Percentiles rank a stretch among this genome's conserved stretches.
Evolutionary conservation across 305 asterid genomes (phyloP).

Genomic region (Withania somnifera): DNA sequence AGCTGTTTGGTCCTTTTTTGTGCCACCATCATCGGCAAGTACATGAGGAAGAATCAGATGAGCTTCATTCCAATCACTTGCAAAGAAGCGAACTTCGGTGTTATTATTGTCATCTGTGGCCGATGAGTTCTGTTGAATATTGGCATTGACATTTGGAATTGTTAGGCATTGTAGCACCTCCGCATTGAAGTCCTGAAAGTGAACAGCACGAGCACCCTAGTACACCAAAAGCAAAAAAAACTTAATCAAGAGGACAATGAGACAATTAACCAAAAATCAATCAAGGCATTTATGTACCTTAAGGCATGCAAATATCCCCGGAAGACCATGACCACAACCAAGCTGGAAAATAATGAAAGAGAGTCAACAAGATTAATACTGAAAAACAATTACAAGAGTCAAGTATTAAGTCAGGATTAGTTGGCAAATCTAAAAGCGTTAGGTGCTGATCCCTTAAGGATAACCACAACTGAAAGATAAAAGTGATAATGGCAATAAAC

Average conservation of each 20-base stretch:
- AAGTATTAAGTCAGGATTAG: background rate
- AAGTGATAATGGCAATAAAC: too few species aligned
- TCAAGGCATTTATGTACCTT: constrained; percentile 29
- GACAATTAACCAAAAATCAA: background rate
- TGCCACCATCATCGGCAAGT: constrained; percentile 10
- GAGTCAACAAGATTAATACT: constrained; percentile 3
- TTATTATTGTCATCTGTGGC: constrained; percentile 3
- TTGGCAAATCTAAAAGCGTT: background rate
- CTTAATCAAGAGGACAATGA: background rate
- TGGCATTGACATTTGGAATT: constrained; percentile 70
- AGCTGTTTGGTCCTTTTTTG: background rate
- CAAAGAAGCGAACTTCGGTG: constrained; percentile 61
- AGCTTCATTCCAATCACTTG: constrained; percentile 91
- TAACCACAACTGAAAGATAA: background rate
- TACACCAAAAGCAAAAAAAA: constrained; percentile 1
- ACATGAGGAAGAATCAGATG: constrained; percentile 38
- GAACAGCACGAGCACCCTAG: constrained; percentile 69
- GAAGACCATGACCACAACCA: constrained; percentile 98
- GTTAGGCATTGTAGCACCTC: constrained; percentile 82
- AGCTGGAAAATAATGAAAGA: constrained; percentile 40
- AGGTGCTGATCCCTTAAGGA: background rate
- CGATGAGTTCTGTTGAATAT: constrained; percentile 26
- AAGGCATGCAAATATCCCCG: constrained; percentile 71
- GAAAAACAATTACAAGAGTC: background rate
- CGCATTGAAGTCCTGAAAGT: constrained; percentile 90